Evolutionary conservation across 208 protist species (phyloP), one percentile per base, ranked within the genome.

Genomic region (Wallacemonas collosoma): DNA sequence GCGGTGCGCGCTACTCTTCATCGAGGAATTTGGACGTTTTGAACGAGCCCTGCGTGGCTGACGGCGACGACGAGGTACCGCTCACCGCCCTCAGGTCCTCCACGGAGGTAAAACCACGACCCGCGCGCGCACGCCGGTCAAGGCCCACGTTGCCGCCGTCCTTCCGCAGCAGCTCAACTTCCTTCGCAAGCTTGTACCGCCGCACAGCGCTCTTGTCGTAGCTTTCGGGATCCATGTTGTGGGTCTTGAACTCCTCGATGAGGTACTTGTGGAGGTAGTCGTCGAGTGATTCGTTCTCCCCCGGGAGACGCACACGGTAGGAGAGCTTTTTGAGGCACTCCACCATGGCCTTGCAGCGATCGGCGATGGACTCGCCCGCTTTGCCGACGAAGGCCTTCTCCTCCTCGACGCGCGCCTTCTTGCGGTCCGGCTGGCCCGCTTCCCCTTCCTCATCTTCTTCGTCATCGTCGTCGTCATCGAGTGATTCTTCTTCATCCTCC

Each of bases 111-210:
- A 86, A 80, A 12, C 89, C 89, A 48, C 91, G 76, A 5, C 91
- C 91, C 5, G 68, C 81, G 41, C 91, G 89, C 40, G 67, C 61
- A 44, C 75, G 75, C n/a, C 86, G 83, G 38, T 96, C 89, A 2
- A 96, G 75, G 47, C 63, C 77, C 12, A 94, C 53, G 35, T 73
- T 76, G n/a, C 85, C 88, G 36, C 91, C 91, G 61, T 94, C 89
- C 50, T 83, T 72, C 84, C 93, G 85, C 40, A 96, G 82, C 41
- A 85, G 79, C 65, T 93, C 86, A 38, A 96, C 73, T 67, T 96
- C 91, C 36, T 75, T 76, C 64, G 79, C 62, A 6, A 86, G 74
- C 56, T 80, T 84, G 76, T 94, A 96, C 11, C 82, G 82, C 62
- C 86, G 84, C 35, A 92, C 68, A 51, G 87, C 91, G 1, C 48